phyloP scores from a whole-genome alignment of 306 rosid genomes.

The Acacia melanoxylon region DNA sequence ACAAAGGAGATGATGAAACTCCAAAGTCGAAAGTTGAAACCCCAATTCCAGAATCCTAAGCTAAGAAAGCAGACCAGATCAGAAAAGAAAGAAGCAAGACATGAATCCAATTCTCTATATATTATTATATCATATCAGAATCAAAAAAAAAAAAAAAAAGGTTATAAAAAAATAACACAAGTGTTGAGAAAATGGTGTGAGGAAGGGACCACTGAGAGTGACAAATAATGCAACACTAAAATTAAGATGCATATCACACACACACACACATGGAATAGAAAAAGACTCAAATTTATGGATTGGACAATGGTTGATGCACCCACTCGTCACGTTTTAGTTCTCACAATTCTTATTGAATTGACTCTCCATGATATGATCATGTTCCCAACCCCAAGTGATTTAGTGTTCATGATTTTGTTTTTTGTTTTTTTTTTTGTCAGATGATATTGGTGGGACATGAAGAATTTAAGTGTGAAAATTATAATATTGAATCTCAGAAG shows the following conservation, averaged over 20 bases:
- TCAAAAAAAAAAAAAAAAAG: too few species aligned
- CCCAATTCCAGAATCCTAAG: constrained; percentile 41
- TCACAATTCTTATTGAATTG: constrained; percentile 16
- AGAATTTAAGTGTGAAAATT: neutral
- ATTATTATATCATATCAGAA: neutral
- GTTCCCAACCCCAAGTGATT: constrained; percentile 4
- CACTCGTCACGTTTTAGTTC: constrained; percentile 40
- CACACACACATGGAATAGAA: constrained; percentile 7
- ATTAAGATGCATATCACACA: neutral
- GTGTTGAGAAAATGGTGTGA: constrained; percentile 12
- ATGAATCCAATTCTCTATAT: constrained; percentile 56
- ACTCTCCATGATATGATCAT: constrained; percentile 4
- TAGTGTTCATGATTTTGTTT: neutral
- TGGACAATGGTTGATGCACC: constrained; percentile 39
- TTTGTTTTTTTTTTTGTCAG: neutral
- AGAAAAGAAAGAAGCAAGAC: constrained; percentile 39
- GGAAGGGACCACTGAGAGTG: neutral
- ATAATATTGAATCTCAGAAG: neutral
- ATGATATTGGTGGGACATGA: neutral
- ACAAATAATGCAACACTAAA: constrained; percentile 25
- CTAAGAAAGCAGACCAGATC: constrained; percentile 29
- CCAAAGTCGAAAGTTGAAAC: constrained; percentile 1
- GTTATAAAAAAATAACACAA: constrained; percentile 15
- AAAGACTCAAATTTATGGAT: constrained; percentile 25
- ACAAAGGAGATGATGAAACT: constrained; percentile 37